A percentile compares a stretch with the other conserved stretches of the same genome.
phyloP scores from a whole-genome alignment of 371 early-diverging fungal genomes.

The Rhizopus arrhizus region DNA sequence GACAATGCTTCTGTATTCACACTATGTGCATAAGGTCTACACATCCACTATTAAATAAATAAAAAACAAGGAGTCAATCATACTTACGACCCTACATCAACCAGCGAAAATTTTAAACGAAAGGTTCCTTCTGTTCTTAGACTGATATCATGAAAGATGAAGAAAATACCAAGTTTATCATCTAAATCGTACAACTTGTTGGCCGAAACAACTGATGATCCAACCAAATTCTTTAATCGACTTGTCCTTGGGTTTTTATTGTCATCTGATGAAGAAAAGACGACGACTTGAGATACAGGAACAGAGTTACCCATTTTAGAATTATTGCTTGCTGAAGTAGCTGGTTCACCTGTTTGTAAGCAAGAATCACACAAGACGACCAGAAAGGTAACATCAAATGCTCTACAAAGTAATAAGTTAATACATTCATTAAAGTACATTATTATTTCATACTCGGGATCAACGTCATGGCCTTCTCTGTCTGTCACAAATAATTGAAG shows the following conservation, averaged over 20 bases:
- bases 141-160: slow-evolving; percentile 74
- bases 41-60: background rate
- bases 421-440: background rate
- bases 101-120: slow-evolving; percentile 64
- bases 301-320: slow-evolving; percentile 1
- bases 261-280: slow-evolving; percentile 12
- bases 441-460: slow-evolving; percentile 38
- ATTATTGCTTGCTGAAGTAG: slow-evolving; percentile 52
- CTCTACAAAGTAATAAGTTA: slow-evolving; percentile 29
- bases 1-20: slow-evolving; percentile 42
- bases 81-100: slow-evolving; percentile 53
- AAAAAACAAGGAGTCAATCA: background rate
- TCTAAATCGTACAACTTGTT: slow-evolving; percentile 63
- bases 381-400: slow-evolving; percentile 58
- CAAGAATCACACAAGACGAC: slow-evolving; percentile 65
- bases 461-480: slow-evolving; percentile 33
- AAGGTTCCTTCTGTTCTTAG: slow-evolving; percentile 70
- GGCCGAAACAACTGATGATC: slow-evolving; percentile 72
- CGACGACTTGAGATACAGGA: slow-evolving; percentile 16
- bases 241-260: slow-evolving; percentile 33
- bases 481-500: slow-evolving; percentile 39
- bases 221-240: slow-evolving; percentile 65
- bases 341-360: slow-evolving; percentile 41
- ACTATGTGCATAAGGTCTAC: slow-evolving; percentile 29
- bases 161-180: slow-evolving; percentile 72